Conservation (phyloP, 306 rosid genomes). For the Vicia sativa region DNA sequence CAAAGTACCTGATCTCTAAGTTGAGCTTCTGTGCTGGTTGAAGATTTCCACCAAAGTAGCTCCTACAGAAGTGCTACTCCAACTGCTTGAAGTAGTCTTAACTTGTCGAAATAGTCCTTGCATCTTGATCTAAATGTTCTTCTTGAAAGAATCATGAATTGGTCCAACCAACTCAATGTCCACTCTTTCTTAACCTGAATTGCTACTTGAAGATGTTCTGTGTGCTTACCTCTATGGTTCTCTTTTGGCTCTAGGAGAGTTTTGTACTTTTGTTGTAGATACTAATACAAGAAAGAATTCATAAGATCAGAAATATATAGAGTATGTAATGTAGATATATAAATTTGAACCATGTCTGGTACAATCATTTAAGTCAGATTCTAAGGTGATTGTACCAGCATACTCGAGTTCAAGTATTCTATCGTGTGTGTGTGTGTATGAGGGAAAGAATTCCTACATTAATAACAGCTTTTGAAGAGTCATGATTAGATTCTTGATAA, state of each 20-base stretch:
- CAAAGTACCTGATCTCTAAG: constrained; percentile 97
- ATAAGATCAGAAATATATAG: constrained; percentile 7
- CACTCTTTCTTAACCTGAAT: constrained; percentile 82
- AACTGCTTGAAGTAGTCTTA: constrained; percentile 78
- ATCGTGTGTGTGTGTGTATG: not conserved
- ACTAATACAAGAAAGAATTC: constrained; percentile 44
- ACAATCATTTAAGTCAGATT: no score
- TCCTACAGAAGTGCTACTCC: constrained; percentile 86
- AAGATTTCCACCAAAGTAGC: constrained; percentile 96
- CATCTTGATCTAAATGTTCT: constrained; percentile 80
- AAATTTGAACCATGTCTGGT: no score
- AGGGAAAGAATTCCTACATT: constrained; percentile 51
- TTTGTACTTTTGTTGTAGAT: constrained; percentile 77
- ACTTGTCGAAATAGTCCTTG: constrained; percentile 76
- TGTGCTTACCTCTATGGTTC: constrained; percentile 54
- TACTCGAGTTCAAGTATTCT: not conserved
- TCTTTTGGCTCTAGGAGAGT: constrained; percentile 66
- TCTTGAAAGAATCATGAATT: constrained; percentile 65
- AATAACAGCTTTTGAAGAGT: constrained; percentile 57
- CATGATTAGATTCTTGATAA: constrained; percentile 45
- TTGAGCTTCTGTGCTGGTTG: constrained; percentile 78
- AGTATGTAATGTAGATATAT: not conserved
- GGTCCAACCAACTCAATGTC: constrained; percentile 82
- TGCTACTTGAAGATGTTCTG: constrained; percentile 75
- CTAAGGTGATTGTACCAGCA: not conserved